phyloP scores from a whole-genome alignment of 2,329 filamentous ascomycete species.

The Talaromyces rugulosus region DNA sequence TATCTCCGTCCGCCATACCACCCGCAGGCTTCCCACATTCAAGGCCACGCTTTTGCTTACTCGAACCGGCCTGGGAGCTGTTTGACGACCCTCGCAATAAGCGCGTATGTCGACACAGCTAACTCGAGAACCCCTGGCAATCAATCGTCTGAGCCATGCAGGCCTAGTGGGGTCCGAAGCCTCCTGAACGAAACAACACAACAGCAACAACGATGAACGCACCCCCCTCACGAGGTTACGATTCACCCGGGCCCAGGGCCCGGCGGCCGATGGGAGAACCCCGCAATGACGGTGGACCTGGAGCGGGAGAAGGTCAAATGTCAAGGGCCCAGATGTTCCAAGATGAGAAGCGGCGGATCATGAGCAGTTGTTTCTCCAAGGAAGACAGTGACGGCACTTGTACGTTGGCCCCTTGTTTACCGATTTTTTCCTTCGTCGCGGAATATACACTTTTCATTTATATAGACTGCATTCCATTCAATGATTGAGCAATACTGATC shows the following conservation, averaged over 20 bases:
- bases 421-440: slow-evolving; percentile 1
- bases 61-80: slow-evolving; percentile 11
- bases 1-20: not conserved
- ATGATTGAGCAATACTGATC: not conserved
- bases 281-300: slow-evolving; percentile 26
- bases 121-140: not conserved
- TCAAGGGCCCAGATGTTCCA: slow-evolving; percentile 79
- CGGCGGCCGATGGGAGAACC: slow-evolving; percentile 27
- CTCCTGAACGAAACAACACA: slow-evolving; percentile 23
- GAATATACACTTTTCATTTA: not conserved
- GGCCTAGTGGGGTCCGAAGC: slow-evolving; percentile 23
- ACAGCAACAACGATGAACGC: slow-evolving; percentile 30
- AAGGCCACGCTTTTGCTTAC: not conserved
- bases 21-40: not conserved
- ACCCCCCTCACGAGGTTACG: slow-evolving; percentile 31
- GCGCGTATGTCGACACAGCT: not conserved
- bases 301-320: slow-evolving; percentile 28
- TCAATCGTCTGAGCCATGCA: not conserved
- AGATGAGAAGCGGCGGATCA: slow-evolving; percentile 91
- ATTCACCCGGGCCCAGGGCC: slow-evolving; percentile 24
- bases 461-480: not conserved
- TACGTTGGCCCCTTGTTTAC: slow-evolving; percentile 46
- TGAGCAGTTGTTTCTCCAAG: slow-evolving; percentile 91
- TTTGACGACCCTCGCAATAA: not conserved
- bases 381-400: slow-evolving; percentile 80